phyloP scores from a whole-genome alignment of 805 yeast species.

The Millerago galiae region DNA sequence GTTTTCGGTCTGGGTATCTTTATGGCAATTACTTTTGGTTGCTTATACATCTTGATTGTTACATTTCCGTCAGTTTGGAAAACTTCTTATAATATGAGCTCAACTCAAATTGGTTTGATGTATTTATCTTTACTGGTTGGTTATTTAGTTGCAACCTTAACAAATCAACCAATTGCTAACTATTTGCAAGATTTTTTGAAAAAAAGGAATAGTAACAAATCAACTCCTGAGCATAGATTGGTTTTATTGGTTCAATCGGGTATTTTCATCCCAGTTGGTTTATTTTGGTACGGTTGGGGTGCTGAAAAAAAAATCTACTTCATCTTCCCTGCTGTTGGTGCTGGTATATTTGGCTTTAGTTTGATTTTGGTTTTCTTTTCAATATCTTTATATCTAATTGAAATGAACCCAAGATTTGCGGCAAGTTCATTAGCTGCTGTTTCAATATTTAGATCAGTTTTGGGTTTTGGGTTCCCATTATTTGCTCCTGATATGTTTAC shows the following conservation, averaged over 20 bases:
- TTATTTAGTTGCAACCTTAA: slow-evolving; percentile 38
- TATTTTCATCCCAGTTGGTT: slow-evolving; percentile 48
- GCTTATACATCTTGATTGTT: slow-evolving; percentile 55
- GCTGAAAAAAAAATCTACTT: slow-evolving; percentile 49
- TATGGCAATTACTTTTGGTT: slow-evolving; percentile 64
- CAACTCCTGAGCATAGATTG: slow-evolving; percentile 55
- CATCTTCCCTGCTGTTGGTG: slow-evolving; percentile 60
- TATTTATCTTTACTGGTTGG: slow-evolving; percentile 54
- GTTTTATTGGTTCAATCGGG: slow-evolving; percentile 46
- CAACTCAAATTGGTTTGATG: slow-evolving; percentile 50
- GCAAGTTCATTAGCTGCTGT: slow-evolving; percentile 67
- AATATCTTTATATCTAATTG: slow-evolving; percentile 59
- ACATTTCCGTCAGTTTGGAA: slow-evolving; percentile 52
- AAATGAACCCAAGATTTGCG: slow-evolving; percentile 58
- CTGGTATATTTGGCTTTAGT: slow-evolving; percentile 50
- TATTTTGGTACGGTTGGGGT: slow-evolving; percentile 69
- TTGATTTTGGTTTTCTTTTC: slow-evolving; percentile 57
- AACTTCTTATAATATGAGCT: slow-evolving; percentile 36
- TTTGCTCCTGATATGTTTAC: slow-evolving; percentile 54
- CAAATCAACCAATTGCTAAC: slow-evolving; percentile 39
- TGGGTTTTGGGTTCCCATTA: slow-evolving; percentile 65
- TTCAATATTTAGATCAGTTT: slow-evolving; percentile 54
- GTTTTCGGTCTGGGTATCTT: slow-evolving; percentile 54
- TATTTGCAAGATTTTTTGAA: slow-evolving; percentile 27
- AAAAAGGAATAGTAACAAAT: slow-evolving; percentile 40